Evolutionary conservation across 179 eudicot species (phyloP), one percentile per base, ranked within the genome.

Genomic region (Nepenthes alata): DNA sequence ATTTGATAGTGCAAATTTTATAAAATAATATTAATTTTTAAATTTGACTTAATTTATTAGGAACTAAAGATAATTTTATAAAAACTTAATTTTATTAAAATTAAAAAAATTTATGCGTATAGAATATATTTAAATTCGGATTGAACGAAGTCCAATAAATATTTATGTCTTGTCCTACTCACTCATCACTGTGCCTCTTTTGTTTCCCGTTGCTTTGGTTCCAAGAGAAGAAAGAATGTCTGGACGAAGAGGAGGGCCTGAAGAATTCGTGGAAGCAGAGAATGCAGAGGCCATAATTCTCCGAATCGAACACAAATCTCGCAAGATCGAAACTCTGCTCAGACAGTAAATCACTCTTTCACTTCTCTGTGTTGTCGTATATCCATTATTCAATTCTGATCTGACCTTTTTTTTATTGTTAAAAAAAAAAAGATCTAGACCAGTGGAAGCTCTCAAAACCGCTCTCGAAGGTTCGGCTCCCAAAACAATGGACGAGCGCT

Each of bases 401-500:
- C 67, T 13, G 53, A 8, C 3, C 45, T 62, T 15, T 57, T 6
- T 2, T 4, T 4, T 45, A n/a, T 44, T 59, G 59, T 8, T 39
- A 5, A 2, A 13, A 13, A 51, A 14, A 41, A 0, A n/a, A 51
- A 90, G 97, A 87, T 73, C 74, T 55, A 91, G 82, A 67, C 96
- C 96, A 11, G 94, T 91, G 10, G 97, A 91, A 75, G 97, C 97
- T 64, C 88, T 91, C 57, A 91, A 84, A 68, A 91, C 97, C 50
- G 96, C 97, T 38, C 84, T 91, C 1, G 97, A 91, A 84, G 97
- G 97, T 47, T 85, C 91, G 6, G 78, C 86, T 71, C 81, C 90
- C 55, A 84, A 77, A 34, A 82, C 91, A 62, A 79, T 73, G 74
- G 97, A 91, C 44, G 97, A 88, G 54, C 77, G 97, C 49, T 91